These are phyloP conservation scores for Penicillium desertorum DNA, from an alignment of 495 filamentous ascomycete species.

Conservation along the genomic window DNA sequence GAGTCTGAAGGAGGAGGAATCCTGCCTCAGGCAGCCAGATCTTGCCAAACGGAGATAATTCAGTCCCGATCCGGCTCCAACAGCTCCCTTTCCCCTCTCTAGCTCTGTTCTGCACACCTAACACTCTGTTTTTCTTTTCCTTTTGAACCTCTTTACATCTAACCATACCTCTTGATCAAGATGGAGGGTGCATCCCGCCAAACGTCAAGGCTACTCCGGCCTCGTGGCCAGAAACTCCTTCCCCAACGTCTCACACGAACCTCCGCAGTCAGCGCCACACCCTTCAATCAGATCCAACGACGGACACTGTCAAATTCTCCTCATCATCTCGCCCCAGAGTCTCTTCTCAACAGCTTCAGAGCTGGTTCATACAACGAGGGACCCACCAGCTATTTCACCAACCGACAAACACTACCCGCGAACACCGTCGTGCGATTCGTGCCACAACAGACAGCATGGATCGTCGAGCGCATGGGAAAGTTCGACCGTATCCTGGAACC, in stretches of 20 bases:
- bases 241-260: conserved; percentile 24
- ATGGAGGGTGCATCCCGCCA: conserved; percentile 47
- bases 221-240: conserved; percentile 27
- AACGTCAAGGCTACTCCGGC: conserved; percentile 38
- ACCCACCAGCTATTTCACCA: conserved; percentile 56
- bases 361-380: conserved; percentile 24
- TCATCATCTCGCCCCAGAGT: conserved; percentile 36
- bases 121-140: not conserved
- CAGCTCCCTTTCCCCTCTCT: conserved; percentile 22
- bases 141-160: not conserved
- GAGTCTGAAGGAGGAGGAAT: conserved; percentile 1
- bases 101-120: conserved; percentile 14
- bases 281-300: conserved; percentile 30
- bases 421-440: conserved; percentile 98
- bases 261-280: conserved; percentile 17
- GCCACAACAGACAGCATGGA: conserved; percentile 98
- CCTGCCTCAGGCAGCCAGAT: conserved; percentile 31
- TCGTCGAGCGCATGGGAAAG: conserved; percentile 98
- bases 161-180: conserved; percentile 12
- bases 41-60: conserved; percentile 17
- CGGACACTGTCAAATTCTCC: conserved; percentile 39
- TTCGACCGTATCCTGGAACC: conserved; percentile 90
- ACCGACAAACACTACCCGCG: conserved; percentile 67
- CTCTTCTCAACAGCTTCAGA: conserved; percentile 27
- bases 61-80: conserved; percentile 18